phyloP scores from a whole-genome alignment of 1,284 basidiomycete species.

The Anthracocystis walkeri region DNA sequence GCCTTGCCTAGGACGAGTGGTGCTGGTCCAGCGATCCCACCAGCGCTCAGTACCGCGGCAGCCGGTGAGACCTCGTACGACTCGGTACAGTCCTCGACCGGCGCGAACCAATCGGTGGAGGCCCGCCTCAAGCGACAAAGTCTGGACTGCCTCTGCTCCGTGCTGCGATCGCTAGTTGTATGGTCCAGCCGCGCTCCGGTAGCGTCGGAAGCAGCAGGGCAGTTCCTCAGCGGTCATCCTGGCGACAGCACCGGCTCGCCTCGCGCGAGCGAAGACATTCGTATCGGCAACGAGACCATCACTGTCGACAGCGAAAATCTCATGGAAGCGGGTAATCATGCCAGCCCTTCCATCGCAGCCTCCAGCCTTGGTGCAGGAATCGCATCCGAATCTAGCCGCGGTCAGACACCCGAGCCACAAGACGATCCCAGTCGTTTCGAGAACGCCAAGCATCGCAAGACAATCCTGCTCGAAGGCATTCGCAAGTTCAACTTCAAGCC shows the following conservation, averaged over 20 bases:
- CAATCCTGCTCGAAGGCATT: slow-evolving; percentile 91
- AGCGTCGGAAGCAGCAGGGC: slow-evolving; percentile 24
- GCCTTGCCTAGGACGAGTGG: slow-evolving; percentile 26
- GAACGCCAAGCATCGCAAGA: slow-evolving; percentile 96
- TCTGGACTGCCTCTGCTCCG: slow-evolving; percentile 67
- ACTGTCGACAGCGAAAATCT: slow-evolving; percentile 49
- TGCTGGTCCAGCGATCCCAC: slow-evolving; percentile 48
- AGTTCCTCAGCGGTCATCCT: slow-evolving; percentile 15
- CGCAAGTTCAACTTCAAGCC: slow-evolving; percentile 99
- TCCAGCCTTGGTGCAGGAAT: slow-evolving; percentile 13
- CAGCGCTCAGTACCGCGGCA: slow-evolving; percentile 50
- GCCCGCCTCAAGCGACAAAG: slow-evolving; percentile 66
- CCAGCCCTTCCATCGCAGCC: slow-evolving; percentile 16
- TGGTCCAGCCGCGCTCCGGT: slow-evolving; percentile 58
- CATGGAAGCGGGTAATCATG: slow-evolving; percentile 37
- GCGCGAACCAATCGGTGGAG: slow-evolving; percentile 58
- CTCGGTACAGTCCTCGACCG: slow-evolving; percentile 17
- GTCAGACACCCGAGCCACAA: slow-evolving; percentile 48
- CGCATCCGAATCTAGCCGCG: slow-evolving; percentile 28
- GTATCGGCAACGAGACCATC: slow-evolving; percentile 55
- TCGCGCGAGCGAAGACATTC: slow-evolving; percentile 49
- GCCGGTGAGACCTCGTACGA: slow-evolving; percentile 36
- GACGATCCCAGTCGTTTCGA: slow-evolving; percentile 96
- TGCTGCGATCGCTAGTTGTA: slow-evolving; percentile 65
- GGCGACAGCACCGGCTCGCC: slow-evolving; percentile 42